Base-by-base conservation (phyloP, 352 stramenopile species). In the Pythium scleroteichum region DNA sequence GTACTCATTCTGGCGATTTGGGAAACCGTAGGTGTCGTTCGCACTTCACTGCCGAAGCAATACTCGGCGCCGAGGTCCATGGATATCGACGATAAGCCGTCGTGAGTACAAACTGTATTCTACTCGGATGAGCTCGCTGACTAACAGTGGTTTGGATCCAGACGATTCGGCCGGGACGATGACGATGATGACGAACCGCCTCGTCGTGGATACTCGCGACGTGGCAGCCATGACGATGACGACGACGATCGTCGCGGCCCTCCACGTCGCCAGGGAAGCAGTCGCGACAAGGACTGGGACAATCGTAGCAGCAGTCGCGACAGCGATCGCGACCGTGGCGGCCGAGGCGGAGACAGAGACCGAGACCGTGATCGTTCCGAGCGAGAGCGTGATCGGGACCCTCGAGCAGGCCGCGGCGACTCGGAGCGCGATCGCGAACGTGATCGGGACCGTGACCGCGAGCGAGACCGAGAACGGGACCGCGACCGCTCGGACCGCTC, bases 31-130 rank as follows among this genome's bases (percentile, higher is more conserved):
- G 85, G 83, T 24, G 82, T 90, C 42, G 82, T 94, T 1, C 74
- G 82, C 13, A 90, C 82, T 24, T 80, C 85, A 17, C 64, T 90
- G 39, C 82, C 82, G 0, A 87, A 88, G 54, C 82, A 94, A 50
- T 94, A 90, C 67, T 92, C 82, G 7, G 76, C 84, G 3, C 84
- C 84, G 7, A 80, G 84, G 5, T 74, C 80, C 2, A 76, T 86
- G 58, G 84, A 92, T 35, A 73, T 92, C 23, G 84, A 93, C 45
- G 82, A 92, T 55, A 85, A 88, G 62, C 84, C 82, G n/a, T 92
- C 84, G 84, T 93, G 74, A 33, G 81, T 22, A n/a, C 7, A 12
- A 29, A 10, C 9, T 52, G 12, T 42, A 13, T 32, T 22, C 12
- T 46, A 16, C 40, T 9, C 19, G n/a, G 29, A 16, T 13, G 10